A percentile compares a stretch with the other conserved stretches of the same genome.
Conservation (phyloP, 2,329 filamentous ascomycete genomes). For the Chaetomium strumarium region DNA sequence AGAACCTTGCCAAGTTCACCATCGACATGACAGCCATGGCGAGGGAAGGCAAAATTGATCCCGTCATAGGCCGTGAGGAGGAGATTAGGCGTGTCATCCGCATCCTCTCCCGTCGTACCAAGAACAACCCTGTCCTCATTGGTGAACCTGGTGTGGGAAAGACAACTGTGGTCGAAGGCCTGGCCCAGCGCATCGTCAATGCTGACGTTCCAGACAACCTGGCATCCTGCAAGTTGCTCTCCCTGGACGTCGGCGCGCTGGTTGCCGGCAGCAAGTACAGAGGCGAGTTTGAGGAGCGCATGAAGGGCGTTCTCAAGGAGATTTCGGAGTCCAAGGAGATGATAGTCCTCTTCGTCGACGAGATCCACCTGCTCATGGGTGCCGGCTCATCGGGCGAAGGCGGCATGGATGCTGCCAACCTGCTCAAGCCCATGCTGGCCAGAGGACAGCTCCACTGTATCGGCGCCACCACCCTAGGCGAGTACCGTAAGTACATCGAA, state of each 20-base stretch:
- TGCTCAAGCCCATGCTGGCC: constrained; percentile 97
- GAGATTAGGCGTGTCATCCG: constrained; percentile 89
- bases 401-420: constrained; percentile 96
- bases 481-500: constrained; percentile 98
- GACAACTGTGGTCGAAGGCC: constrained; percentile 93
- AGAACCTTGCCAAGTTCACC: constrained; percentile 96
- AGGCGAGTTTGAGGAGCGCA: constrained; percentile 96
- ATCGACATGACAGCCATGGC: constrained; percentile 98
- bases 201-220: constrained; percentile 94
- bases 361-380: constrained; percentile 98
- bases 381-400: constrained; percentile 91
- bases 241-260: constrained; percentile 88
- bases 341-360: constrained; percentile 96
- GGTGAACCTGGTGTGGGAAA: constrained; percentile 98
- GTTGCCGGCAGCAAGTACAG: constrained; percentile 98
- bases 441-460: constrained; percentile 97
- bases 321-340: constrained; percentile 92
- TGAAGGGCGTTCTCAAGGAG: constrained; percentile 98
- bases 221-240: constrained; percentile 87
- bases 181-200: constrained; percentile 93
- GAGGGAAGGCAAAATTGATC: constrained; percentile 94
- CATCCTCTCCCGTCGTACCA: constrained; percentile 87
- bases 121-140: constrained; percentile 98
- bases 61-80: constrained; percentile 93
- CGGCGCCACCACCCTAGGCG: constrained; percentile 87